These are phyloP conservation scores for Leucocoprinus sp. DNA, from an alignment of 768 basidiomycete species.

Conservation along the genomic window DNA sequence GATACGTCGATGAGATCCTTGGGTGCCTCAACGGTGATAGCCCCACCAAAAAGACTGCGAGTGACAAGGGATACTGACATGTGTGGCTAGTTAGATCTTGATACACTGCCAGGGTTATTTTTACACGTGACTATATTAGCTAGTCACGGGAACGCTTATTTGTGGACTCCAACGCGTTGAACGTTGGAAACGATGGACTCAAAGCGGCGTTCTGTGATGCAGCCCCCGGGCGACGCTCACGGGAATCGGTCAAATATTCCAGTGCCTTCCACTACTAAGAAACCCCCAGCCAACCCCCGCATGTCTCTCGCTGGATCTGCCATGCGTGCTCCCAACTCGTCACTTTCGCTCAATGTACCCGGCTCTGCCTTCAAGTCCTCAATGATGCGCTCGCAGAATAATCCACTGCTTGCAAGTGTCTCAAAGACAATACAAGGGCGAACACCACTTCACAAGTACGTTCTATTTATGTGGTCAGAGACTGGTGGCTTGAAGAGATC, in stretches of 20 bases:
- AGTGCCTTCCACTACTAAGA: slow-evolving; percentile 69
- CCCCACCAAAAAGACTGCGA: slow-evolving; percentile 77
- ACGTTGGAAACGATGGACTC: slow-evolving; percentile 32
- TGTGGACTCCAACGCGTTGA: not conserved
- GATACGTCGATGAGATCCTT: slow-evolving; percentile 69
- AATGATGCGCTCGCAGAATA: slow-evolving; percentile 63
- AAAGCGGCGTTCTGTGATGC: slow-evolving; percentile 52
- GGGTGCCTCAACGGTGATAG: slow-evolving; percentile 59
- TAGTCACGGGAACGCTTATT: slow-evolving; percentile 6
- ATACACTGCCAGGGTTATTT: not conserved
- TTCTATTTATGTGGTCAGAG: slow-evolving; percentile 1
- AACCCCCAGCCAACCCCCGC: slow-evolving; percentile 43
- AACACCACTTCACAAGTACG: slow-evolving; percentile 70
- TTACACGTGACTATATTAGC: not conserved
- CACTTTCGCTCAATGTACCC: slow-evolving; percentile 33
- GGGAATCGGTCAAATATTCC: slow-evolving; percentile 62
- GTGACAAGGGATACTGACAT: slow-evolving; percentile 13
- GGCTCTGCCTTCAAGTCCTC: slow-evolving; percentile 50
- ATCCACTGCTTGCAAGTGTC: slow-evolving; percentile 62
- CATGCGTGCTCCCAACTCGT: slow-evolving; percentile 42
- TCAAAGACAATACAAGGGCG: slow-evolving; percentile 59
- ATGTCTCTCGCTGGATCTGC: slow-evolving; percentile 75
- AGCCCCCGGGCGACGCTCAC: slow-evolving; percentile 40
- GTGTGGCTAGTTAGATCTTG: too few relatives aligned
- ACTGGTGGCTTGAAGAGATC: not conserved